Evolutionary conservation across 1,284 basidiomycete genomes (phyloP), one percentile per base, ranked within the genome.

Genomic region (Schizophyllum commune): DNA sequence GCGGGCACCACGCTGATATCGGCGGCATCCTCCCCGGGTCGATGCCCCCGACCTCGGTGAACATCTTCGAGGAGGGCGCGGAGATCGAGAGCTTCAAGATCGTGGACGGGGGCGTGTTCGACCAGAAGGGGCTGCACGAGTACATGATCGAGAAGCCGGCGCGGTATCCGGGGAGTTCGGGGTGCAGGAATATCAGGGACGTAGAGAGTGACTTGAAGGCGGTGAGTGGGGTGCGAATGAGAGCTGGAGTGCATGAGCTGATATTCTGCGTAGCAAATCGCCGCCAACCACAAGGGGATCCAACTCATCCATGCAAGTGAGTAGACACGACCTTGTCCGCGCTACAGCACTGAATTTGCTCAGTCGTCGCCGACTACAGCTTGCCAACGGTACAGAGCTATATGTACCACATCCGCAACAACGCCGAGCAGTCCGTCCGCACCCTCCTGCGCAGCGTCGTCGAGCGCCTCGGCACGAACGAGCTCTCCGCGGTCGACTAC

Each of bases 21-120:
- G 80, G 80, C 22, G 79, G 79, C 17, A 80, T 82, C 65, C 79
- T 94, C 5, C 92, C 94, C 1, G 91, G 86, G 20, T 94, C 92
- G 17, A 98, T 98, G 96, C 96, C 96, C 0, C 93, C 96, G 0
- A 95, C 91, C 0, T 92, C 89, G 27, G 91, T 91, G 61, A 92
- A 82, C 62, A 87, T 98, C 57, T 94, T 89, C 65, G 92, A 99
- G 71, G 96, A 99, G 74, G 96, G 96, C 13, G 96, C 96, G 0
- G 84, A 94, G 70, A 93, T 98, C 62, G 83, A 87, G 64, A 92
- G 90, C 68, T 94, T 99, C 83, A 98, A 97, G 75, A 88, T 98
- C 64, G 96, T 99, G 15, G 78, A 84, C 55, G 81, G 83, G 19
- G 95, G 96, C 5, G 74, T 88, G 4, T 98, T 94, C 71, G 86